Conservation (phyloP, 1,139 yeast species). For the Groenewaldozyma sp. region DNA sequence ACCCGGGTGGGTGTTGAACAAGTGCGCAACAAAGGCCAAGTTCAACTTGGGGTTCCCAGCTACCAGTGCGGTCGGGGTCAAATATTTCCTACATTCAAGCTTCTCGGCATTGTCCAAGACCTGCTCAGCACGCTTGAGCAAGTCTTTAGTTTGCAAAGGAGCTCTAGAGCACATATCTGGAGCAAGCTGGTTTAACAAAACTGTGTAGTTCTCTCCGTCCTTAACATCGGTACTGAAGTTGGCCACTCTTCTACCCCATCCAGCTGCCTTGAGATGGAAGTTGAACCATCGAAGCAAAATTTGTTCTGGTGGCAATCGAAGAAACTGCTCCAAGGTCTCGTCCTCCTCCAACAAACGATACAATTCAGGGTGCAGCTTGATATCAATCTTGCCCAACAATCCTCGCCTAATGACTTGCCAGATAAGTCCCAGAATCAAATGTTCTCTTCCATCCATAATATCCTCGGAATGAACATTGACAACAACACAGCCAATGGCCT, state of each 20-base stretch:
- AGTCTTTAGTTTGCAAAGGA: conserved; percentile 68
- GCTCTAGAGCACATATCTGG: conserved; percentile 73
- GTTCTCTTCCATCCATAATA: conserved; percentile 94
- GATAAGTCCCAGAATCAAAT: conserved; percentile 84
- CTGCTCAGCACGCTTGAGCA: conserved; percentile 77
- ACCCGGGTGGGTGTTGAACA: conserved; percentile 95
- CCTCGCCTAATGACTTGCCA: conserved; percentile 99
- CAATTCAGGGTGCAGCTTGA: conserved; percentile 91
- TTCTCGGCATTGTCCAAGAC: conserved; percentile 80
- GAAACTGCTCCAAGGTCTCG: conserved; percentile 92
- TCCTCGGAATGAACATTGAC: conserved; percentile 97
- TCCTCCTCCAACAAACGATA: conserved; percentile 92
- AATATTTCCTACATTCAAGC: conserved; percentile 84
- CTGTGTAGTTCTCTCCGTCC: conserved; percentile 94
- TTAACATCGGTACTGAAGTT: conserved; percentile 83
- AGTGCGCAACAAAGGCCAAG: conserved; percentile 92
- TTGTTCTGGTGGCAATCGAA: conserved; percentile 96
- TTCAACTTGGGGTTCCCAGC: conserved; percentile 96
- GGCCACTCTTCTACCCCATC: conserved; percentile 72
- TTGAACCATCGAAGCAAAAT: conserved; percentile 96
- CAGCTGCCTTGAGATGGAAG: conserved; percentile 91
- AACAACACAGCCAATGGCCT: conserved; percentile 97
- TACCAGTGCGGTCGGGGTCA: conserved; percentile 86
- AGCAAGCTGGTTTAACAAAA: conserved; percentile 76
- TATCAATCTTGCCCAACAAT: conserved; percentile 85